Conservation (phyloP, 768 basidiomycete species). For the Hirschioporus abietinus region DNA sequence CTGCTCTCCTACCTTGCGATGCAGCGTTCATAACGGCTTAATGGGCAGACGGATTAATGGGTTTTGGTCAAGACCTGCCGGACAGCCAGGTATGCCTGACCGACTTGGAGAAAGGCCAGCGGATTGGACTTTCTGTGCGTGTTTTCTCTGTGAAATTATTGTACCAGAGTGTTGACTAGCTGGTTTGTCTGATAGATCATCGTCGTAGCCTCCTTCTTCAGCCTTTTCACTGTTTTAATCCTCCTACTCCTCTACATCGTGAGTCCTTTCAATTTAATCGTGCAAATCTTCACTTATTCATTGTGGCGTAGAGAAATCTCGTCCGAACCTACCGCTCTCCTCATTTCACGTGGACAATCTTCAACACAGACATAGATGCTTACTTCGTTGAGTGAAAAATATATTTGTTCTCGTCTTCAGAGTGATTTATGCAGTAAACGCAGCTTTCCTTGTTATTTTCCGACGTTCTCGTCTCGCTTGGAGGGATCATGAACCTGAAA, state of each 20-base stretch:
- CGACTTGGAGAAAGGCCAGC: background rate
- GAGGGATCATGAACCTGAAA: slow-evolving; percentile 12
- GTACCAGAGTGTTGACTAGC: no score
- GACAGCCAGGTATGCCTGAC: background rate
- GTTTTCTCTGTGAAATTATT: background rate
- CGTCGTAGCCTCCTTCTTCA: background rate
- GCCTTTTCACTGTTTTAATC: background rate
- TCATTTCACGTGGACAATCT: slow-evolving; percentile 3
- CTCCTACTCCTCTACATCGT: background rate
- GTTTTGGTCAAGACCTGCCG: background rate
- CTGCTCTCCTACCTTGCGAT: background rate
- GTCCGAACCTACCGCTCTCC: background rate
- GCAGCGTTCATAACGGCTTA: background rate
- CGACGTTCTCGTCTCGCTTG: slow-evolving; percentile 11
- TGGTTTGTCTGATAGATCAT: background rate
- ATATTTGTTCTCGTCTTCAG: background rate
- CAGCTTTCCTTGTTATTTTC: slow-evolving; percentile 10
- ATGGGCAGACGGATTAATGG: background rate
- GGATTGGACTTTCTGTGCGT: background rate
- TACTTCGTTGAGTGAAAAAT: slow-evolving; percentile 8
- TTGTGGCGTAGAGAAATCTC: background rate
- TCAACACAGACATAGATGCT: slow-evolving; percentile 12
- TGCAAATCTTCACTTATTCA: background rate
- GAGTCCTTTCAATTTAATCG: background rate
- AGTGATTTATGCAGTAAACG: background rate